Conservation (phyloP, 345 rosid species). For the Ceriops zippeliana region DNA sequence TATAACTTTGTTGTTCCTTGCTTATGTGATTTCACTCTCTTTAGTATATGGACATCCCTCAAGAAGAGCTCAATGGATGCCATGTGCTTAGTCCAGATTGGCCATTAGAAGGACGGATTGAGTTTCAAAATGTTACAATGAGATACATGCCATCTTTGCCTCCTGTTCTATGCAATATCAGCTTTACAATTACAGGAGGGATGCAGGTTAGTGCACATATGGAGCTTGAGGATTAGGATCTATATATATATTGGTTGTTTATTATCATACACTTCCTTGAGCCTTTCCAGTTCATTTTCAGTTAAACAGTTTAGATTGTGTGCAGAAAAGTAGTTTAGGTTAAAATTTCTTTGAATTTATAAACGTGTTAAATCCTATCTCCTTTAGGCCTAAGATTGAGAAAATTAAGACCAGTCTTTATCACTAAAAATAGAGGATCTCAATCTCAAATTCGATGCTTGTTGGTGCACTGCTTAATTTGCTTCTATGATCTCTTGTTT, state of each 20-base stretch:
- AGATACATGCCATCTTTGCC: constrained; percentile 70
- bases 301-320: neutral
- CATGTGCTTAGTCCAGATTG: constrained; percentile 49
- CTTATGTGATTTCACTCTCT: no score
- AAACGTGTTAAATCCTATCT: neutral
- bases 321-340: neutral
- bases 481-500: constrained; percentile 8
- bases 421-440: neutral
- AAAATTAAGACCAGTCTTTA: neutral
- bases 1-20: neutral
- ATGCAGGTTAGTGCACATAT: constrained; percentile 46
- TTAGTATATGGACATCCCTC: constrained; percentile 81
- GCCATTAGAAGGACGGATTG: constrained; percentile 68
- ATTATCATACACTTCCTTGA: neutral
- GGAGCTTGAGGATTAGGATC: neutral
- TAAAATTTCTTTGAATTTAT: neutral
- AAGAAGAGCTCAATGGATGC: constrained; percentile 58
- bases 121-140: constrained; percentile 75
- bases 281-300: neutral
- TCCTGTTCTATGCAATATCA: constrained; percentile 55
- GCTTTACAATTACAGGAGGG: constrained; percentile 64
- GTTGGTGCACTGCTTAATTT: neutral
- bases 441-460: neutral
- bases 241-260: no score
- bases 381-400: neutral